These are phyloP conservation scores for Cymodocea nodosa DNA, from an alignment of 116 monocot genomes.

Conservation along the genomic window DNA sequence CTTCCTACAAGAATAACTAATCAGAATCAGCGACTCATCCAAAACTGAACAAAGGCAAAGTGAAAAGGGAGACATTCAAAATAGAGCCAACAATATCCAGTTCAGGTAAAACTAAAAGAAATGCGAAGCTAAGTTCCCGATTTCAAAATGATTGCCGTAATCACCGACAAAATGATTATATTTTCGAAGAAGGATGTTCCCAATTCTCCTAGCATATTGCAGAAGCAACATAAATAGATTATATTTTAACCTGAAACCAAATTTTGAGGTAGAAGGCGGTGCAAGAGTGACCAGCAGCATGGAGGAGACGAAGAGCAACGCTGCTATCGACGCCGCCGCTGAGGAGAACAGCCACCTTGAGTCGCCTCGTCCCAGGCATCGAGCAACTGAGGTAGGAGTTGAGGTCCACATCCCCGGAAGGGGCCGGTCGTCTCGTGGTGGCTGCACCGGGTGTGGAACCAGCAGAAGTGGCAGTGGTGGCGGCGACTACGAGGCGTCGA, in stretches of 20 bases:
- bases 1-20: conserved; percentile 55
- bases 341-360: conserved; percentile 75
- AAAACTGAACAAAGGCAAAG: not conserved
- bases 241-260: conserved; percentile 74
- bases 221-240: no score
- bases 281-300: conserved; percentile 89
- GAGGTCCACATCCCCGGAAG: conserved; percentile 7
- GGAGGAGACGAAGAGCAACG: conserved; percentile 86
- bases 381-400: conserved; percentile 68
- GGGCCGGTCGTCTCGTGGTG: not conserved
- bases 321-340: conserved; percentile 99
- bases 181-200: not conserved
- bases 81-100: no score
- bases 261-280: conserved; percentile 98
- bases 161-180: not conserved
- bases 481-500: not conserved
- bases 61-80: not conserved
- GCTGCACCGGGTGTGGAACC: not conserved
- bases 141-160: not conserved
- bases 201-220: no score
- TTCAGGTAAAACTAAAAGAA: not conserved
- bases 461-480: not conserved
- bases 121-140: not conserved
- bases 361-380: conserved; percentile 27
- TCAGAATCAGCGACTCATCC: not conserved